Conservation (phyloP, 495 filamentous ascomycete genomes). For the Aspergillus cristatus region DNA sequence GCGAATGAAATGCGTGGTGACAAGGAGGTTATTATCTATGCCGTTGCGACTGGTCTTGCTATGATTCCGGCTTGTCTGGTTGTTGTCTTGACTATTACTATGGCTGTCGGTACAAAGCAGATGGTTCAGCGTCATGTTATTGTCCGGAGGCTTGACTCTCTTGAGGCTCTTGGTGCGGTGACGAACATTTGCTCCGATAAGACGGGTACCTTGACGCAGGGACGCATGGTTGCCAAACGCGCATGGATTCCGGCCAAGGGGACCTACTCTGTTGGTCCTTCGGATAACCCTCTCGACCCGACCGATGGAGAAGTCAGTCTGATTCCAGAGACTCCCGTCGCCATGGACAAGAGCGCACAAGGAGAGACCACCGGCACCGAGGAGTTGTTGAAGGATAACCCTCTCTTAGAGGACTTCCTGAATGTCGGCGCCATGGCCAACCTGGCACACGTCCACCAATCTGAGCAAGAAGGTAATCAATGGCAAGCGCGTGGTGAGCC, state of each 20-base stretch:
- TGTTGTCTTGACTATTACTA: conserved; percentile 67
- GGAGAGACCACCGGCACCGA: conserved; percentile 19
- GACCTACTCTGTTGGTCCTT: conserved; percentile 50
- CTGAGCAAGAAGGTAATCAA: conserved; percentile 26
- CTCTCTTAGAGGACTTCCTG: conserved; percentile 43
- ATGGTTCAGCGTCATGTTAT: conserved; percentile 65
- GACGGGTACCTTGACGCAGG: conserved; percentile 64
- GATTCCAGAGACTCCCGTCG: conserved; percentile 22
- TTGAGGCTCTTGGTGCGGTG: conserved; percentile 62
- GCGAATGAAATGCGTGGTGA: conserved; percentile 50
- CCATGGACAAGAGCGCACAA: conserved; percentile 17
- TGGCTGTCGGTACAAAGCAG: conserved; percentile 62
- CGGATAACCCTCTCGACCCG: conserved; percentile 49
- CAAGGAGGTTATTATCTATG: conserved; percentile 60
- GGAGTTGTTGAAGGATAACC: conserved; percentile 30
- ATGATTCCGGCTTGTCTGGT: conserved; percentile 72
- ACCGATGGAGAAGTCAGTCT: conserved; percentile 42
- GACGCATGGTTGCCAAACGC: conserved; percentile 70
- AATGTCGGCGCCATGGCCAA: conserved; percentile 57
- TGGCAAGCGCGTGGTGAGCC: conserved; percentile 60
- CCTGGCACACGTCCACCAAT: conserved; percentile 47
- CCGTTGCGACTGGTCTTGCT: conserved; percentile 57
- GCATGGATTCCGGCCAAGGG: conserved; percentile 65
- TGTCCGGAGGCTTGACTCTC: conserved; percentile 54
- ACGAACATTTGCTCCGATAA: conserved; percentile 68